phyloP scores from a whole-genome alignment of 495 filamentous ascomycete species.

The Immersiella caudata region DNA sequence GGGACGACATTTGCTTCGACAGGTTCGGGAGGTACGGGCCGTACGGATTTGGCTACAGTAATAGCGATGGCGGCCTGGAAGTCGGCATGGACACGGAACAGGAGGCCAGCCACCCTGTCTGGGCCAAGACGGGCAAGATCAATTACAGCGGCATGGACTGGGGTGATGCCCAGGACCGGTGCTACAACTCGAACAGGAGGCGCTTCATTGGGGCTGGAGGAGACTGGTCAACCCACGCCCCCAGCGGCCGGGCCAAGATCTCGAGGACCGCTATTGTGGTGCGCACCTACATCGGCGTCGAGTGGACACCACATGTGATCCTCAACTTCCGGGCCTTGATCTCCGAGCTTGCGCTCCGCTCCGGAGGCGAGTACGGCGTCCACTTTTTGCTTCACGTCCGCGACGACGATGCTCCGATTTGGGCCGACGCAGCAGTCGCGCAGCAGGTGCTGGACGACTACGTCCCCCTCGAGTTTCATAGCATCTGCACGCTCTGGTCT shows the following conservation, averaged over 20 bases:
- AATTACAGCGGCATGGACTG: constrained; percentile 75
- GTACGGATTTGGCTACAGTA: constrained; percentile 84
- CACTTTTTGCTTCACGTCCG: constrained; percentile 82
- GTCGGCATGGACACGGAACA: constrained; percentile 75
- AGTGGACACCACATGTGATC: constrained; percentile 69
- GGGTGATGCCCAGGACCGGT: constrained; percentile 74
- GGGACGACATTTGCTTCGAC: constrained; percentile 90
- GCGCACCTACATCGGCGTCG: constrained; percentile 69
- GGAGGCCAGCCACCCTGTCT: constrained; percentile 70
- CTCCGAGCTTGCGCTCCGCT: constrained; percentile 71
- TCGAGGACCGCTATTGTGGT: constrained; percentile 73
- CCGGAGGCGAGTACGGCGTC: constrained; percentile 77
- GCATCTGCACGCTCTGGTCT: constrained; percentile 89
- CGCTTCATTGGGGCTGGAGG: constrained; percentile 54
- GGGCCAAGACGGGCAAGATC: constrained; percentile 68
- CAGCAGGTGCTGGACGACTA: constrained; percentile 63
- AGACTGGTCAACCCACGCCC: constrained; percentile 2
- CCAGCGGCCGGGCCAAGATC: constrained; percentile 41
- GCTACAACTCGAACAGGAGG: constrained; percentile 65
- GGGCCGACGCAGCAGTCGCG: constrained; percentile 59
- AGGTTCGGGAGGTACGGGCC: constrained; percentile 86
- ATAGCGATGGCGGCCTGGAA: constrained; percentile 73
- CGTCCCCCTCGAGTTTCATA: constrained; percentile 86
- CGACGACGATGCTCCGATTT: constrained; percentile 65
- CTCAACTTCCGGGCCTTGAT: constrained; percentile 78